phyloP scores from a whole-genome alignment of 768 basidiomycete genomes.

The Xanthoconium stramineum region DNA sequence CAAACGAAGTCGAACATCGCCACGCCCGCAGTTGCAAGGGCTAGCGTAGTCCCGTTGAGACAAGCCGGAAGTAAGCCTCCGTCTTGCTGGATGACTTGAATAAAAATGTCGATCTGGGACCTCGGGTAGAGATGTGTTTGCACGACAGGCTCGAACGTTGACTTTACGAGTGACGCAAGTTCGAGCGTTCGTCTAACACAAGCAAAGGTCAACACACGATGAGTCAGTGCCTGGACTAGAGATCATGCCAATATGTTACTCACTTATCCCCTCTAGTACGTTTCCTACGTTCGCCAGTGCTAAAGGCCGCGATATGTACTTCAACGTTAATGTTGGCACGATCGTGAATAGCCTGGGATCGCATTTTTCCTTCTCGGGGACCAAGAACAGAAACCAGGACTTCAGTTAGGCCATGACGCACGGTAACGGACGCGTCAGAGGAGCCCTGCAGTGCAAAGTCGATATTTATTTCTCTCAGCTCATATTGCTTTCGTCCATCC shows the following conservation, averaged over 20 bases:
- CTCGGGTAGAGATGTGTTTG: conserved; percentile 90
- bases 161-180: conserved; percentile 80
- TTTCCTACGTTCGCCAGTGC: conserved; percentile 74
- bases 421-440: conserved; percentile 82
- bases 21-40: conserved; percentile 86
- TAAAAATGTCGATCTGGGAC: conserved; percentile 89
- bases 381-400: conserved; percentile 89
- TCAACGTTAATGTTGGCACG: conserved; percentile 89
- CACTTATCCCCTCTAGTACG: conserved; percentile 85
- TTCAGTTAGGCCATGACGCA: conserved; percentile 88
- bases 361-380: conserved; percentile 82
- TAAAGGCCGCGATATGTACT: conserved; percentile 83
- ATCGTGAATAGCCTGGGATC: conserved; percentile 81
- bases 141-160: conserved; percentile 95
- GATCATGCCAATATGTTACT: conserved; percentile 30
- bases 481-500: conserved; percentile 90
- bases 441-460: conserved; percentile 69
- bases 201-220: conserved; percentile 2
- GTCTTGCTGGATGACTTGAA: conserved; percentile 92
- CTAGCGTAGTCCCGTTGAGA: conserved; percentile 93
- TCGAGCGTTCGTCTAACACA: conserved; percentile 75
- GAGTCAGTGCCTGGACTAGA: background rate
- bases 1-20: conserved; percentile 90
- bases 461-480: conserved; percentile 79
- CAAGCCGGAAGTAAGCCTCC: conserved; percentile 88